These are phyloP conservation scores for Podospora conica DNA, from an alignment of 495 filamentous ascomycete species.

Conservation along the genomic window DNA sequence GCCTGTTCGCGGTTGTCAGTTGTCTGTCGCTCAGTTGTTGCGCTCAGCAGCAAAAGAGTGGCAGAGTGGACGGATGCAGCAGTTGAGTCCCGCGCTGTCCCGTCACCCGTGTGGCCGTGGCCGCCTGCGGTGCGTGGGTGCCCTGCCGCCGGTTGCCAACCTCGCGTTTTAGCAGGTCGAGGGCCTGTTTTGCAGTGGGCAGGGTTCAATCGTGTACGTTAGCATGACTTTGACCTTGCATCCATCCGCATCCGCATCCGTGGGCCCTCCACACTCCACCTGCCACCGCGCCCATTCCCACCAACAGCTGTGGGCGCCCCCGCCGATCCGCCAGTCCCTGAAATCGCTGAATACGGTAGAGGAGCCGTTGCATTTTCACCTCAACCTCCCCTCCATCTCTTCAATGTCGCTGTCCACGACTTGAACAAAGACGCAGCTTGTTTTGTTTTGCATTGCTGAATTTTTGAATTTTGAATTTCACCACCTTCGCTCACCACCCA, in stretches of 20 bases:
- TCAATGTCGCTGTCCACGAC: not conserved
- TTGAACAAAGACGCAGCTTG: not conserved
- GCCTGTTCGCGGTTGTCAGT: not conserved
- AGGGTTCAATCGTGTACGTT: slow-evolving; percentile 12
- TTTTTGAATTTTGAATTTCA: not conserved
- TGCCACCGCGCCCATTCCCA: not conserved
- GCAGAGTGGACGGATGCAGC: not conserved
- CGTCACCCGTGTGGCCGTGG: not conserved
- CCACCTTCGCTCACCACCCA: not conserved
- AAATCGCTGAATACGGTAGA: not conserved
- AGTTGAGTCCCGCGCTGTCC: not conserved
- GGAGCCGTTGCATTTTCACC: not conserved
- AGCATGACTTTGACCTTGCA: slow-evolving; percentile 10
- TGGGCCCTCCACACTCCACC: not conserved
- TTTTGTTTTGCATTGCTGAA: not conserved
- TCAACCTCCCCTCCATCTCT: not conserved
- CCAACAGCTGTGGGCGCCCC: not conserved
- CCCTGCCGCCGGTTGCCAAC: slow-evolving; percentile 1
- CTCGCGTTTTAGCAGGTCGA: slow-evolving; percentile 12
- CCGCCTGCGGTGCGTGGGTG: slow-evolving; percentile 3
- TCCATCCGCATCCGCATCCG: not conserved
- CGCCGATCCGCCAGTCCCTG: not conserved
- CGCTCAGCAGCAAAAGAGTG: not conserved
- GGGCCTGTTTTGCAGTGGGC: slow-evolving; percentile 4
- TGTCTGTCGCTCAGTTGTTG: not conserved